These are phyloP conservation scores for Hura crepitans DNA, from an alignment of 441 rosid genomes.

Conservation along the genomic window DNA sequence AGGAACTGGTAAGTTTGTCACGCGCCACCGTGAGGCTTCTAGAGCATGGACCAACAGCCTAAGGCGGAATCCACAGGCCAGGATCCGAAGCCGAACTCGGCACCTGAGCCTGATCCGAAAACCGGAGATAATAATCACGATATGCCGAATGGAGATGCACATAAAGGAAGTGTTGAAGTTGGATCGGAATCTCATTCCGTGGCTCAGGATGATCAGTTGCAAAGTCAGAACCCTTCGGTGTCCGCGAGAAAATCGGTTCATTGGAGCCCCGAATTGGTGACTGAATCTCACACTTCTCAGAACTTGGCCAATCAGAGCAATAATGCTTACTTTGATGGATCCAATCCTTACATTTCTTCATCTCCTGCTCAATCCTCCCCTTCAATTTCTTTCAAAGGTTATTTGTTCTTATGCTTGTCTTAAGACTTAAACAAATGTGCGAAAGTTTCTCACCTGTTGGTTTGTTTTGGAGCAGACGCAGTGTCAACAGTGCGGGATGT, in stretches of 20 bases:
- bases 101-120: constrained; percentile 25
- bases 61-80: constrained; percentile 30
- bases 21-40: constrained; percentile 12
- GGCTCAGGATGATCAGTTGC: constrained; percentile 13
- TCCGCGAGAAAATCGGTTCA: constrained; percentile 64
- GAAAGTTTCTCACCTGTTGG: neutral
- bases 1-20: neutral
- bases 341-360: constrained; percentile 50
- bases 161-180: constrained; percentile 15
- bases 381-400: constrained; percentile 40
- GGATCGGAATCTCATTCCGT: constrained; percentile 32
- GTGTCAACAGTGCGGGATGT: constrained; percentile 55
- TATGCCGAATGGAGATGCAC: constrained; percentile 28
- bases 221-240: constrained; percentile 27
- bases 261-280: constrained; percentile 79
- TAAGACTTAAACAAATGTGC: neutral
- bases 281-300: constrained; percentile 37
- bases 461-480: constrained; percentile 37
- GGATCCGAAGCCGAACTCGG: constrained; percentile 22
- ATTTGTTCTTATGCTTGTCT: constrained; percentile 20
- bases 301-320: neutral
- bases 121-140: constrained; percentile 2
- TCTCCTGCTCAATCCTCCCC: constrained; percentile 37
- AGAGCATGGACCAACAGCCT: constrained; percentile 40
- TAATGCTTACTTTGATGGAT: constrained; percentile 31